Base-by-base conservation (phyloP, 192 early-diverging fungal species). In the Rhizophagus prolifer region DNA sequence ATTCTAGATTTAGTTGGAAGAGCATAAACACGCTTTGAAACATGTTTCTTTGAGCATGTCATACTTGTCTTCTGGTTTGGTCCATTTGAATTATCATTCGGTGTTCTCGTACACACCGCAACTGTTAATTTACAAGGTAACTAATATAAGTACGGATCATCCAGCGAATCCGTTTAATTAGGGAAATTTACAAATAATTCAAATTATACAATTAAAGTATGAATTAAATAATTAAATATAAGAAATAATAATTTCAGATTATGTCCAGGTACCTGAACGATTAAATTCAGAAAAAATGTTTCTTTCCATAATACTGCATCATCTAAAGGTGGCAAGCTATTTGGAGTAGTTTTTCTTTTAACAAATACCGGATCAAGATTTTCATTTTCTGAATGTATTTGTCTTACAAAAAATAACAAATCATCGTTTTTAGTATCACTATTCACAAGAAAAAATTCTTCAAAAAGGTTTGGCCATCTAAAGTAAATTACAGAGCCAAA, bases 71-170 rank as follows among this genome's bases (percentile, higher is more conserved):
- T 85, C 68, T 78, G 80, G 8, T 70, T 63, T 26, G 54, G 26
- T 36, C n/a, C 71, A 72, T 30, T 21, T 28, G n/a, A 23, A 9
- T 76, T 77, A 25, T 76, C 79, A 41, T 76, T 75, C 58, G 80
- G 62, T 60, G 82, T 68, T 2, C 92, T 88, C 10, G 86, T 86
- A 78, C 95, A 97, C 41, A 97, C 91, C 1, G 95, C 91, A 25
- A 96, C 95, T 1, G 95, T 95, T 70, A 97, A 84, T 74, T 93
- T 93, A 86, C 95, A 97, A 12, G 93, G 93, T 80, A 94, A 86
- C 85, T 85, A 59, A 50, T 28, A 30, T 9, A 25, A 30, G 16
- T 21, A 72, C 8, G 34, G 23, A 54, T 47, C 10, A 31, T 70
- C 38, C 21, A 23, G 25, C 46, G 13, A 71, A 54, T 47, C 16